Conservation (phyloP, 2,329 filamentous ascomycete genomes). For the Aspergillus quadricinctus region DNA sequence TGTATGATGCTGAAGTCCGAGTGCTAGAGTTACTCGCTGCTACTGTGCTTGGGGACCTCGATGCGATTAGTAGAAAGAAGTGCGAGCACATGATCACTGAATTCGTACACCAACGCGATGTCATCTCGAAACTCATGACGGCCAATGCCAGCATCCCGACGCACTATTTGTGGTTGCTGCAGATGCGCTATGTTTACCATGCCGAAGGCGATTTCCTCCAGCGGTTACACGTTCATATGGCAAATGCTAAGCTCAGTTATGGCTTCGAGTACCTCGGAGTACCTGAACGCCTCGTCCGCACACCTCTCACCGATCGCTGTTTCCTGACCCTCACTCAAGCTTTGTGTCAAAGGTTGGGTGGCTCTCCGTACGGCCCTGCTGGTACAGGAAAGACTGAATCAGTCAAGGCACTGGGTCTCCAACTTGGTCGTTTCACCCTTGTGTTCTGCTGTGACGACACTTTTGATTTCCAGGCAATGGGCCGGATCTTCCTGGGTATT, state of each 20-base stretch:
- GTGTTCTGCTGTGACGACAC: conserved; percentile 99
- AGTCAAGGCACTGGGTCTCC: conserved; percentile 93
- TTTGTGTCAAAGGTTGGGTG: conserved; percentile 87
- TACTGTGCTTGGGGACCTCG: conserved; percentile 84
- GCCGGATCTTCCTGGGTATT: conserved; percentile 97
- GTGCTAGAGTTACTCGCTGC: conserved; percentile 81
- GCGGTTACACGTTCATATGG: conserved; percentile 89
- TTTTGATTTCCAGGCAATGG: conserved; percentile 99
- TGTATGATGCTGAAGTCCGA: conserved; percentile 79
- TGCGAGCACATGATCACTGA: conserved; percentile 99
- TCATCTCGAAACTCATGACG: conserved; percentile 79
- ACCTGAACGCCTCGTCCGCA: conserved; percentile 90
- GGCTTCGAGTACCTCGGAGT: conserved; percentile 98
- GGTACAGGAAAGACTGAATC: conserved; percentile 99
- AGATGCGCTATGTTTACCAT: conserved; percentile 93
- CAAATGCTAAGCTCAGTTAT: conserved; percentile 90
- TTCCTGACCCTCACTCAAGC: conserved; percentile 97
- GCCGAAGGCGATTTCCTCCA: conserved; percentile 75
- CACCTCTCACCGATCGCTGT: conserved; percentile 93
- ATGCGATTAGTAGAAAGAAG: conserved; percentile 84
- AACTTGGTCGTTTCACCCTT: conserved; percentile 93
- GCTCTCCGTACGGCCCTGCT: conserved; percentile 93
- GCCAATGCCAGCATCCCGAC: conserved; percentile 68
- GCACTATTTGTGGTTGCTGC: conserved; percentile 88
- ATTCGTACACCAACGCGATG: conserved; percentile 94